phyloP scores from a whole-genome alignment of 768 basidiomycete genomes.

The Tricholoma flavovirens region DNA sequence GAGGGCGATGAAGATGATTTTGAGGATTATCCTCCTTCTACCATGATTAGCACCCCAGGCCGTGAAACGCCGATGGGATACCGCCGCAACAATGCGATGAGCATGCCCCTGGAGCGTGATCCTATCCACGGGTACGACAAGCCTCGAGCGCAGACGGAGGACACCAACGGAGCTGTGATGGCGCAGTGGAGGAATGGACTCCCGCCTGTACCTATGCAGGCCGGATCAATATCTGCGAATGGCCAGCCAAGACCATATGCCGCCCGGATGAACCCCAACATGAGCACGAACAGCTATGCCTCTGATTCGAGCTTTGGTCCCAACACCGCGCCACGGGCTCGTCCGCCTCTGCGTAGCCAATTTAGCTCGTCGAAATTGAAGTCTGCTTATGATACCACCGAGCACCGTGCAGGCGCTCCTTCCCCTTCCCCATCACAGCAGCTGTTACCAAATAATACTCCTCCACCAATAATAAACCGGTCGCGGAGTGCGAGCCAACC shows the following conservation, averaged over 20 bases:
- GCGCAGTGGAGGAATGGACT: conserved; percentile 57
- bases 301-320: conserved; percentile 42
- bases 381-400: conserved; percentile 44
- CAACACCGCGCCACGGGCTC: conserved; percentile 22
- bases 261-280: conserved; percentile 42
- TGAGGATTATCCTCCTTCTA: conserved; percentile 65
- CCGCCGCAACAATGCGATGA: conserved; percentile 52
- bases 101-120: conserved; percentile 56
- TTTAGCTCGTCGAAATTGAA: conserved; percentile 62
- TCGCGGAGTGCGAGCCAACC: conserved; percentile 81
- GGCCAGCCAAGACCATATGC: conserved; percentile 34
- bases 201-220: conserved; percentile 30
- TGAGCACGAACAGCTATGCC: conserved; percentile 36
- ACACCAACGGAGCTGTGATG: conserved; percentile 56
- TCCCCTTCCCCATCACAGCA: conserved; percentile 19
- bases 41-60: conserved; percentile 46
- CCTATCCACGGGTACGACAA: conserved; percentile 42
- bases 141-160: conserved; percentile 66
- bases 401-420: conserved; percentile 29
- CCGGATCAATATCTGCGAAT: conserved; percentile 21
- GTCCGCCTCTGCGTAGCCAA: conserved; percentile 58
- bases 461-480: conserved; percentile 38
- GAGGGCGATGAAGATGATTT: conserved; percentile 69
- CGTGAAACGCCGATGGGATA: conserved; percentile 68
- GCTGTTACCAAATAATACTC: conserved; percentile 20